Base-by-base conservation (phyloP, 1,139 yeast species). In the Protomyces pachydermus region DNA sequence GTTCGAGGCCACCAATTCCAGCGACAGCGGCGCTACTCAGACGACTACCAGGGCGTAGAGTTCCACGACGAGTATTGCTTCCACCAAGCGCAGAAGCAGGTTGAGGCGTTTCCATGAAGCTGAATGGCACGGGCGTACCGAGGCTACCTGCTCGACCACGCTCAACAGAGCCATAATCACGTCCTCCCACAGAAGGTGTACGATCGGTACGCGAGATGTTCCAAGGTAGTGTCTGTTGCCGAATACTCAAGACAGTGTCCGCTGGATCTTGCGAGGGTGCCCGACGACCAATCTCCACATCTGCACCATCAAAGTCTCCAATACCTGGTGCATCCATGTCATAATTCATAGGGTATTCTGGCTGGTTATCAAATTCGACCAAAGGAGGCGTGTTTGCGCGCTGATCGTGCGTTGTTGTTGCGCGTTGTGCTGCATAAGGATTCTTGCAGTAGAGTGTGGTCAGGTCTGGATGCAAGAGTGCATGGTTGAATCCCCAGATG, bases 161-260 rank as follows among this genome's bases (percentile, higher is more conserved):
- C 39, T 46, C 38, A 37, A 50, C 16, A 32, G 38, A 4, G 62
- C 28, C 34, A 48, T 51, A 4, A 4, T 18, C 48, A n/a, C 18
- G 48, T 18, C 25, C 48, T 42, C 23, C 25, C 20, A 42, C 23
- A 12, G 48, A 42, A 10, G 48, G 34, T 42, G 34, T 42, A 18
- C 32, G 62, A 51, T 28, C 53, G 52, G 35, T 52, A 8, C 62
- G 51, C 16, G 62, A 58, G 14, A 58, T 6, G 28, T 58, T 58
- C 62, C 62, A 58, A 14, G 62, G 62, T 34, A 58, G 23, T 5
- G 46, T 23, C 34, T 51, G 50, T 45, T 45, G 48, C 10, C 50
- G 60, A 8, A 34, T 28, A 35, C 60, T 56, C 16, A 46, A 32
- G n/a, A 32, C 20, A 5, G 38, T 51, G 18, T 38, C 48, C 20